These are phyloP conservation scores for Arthrobotrys entomopaga DNA, from an alignment of 2,329 filamentous ascomycete genomes.

Conservation along the genomic window DNA sequence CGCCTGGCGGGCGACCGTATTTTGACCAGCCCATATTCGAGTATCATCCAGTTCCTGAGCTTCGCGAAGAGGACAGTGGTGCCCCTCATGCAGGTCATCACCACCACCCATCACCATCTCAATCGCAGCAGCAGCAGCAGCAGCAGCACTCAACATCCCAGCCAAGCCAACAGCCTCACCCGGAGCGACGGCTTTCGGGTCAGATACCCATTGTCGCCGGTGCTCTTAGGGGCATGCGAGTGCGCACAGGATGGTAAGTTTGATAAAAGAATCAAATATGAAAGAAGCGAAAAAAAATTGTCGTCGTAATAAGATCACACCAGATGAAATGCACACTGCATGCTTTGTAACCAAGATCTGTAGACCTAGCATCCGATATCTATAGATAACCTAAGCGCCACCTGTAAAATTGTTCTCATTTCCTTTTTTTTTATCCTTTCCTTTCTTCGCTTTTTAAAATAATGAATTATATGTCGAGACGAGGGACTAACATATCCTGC, in stretches of 20 bases:
- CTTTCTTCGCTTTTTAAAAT: background rate
- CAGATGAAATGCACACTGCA: background rate
- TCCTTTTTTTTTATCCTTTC: slow-evolving; percentile 2
- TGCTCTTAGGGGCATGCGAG: slow-evolving; percentile 52
- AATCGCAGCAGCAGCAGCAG: slow-evolving; percentile 48
- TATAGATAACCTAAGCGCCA: slow-evolving; percentile 36
- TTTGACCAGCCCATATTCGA: slow-evolving; percentile 55
- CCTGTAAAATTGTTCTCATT: slow-evolving; percentile 20
- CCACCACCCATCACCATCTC: slow-evolving; percentile 47
- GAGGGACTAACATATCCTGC: slow-evolving; percentile 40
- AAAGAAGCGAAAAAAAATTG: background rate
- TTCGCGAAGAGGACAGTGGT: slow-evolving; percentile 48
- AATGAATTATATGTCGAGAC: slow-evolving; percentile 40
- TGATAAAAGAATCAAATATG: slow-evolving; percentile 5
- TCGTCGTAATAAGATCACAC: background rate
- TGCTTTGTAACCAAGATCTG: slow-evolving; percentile 27
- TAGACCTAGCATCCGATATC: slow-evolving; percentile 24
- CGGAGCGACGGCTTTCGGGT: slow-evolving; percentile 50
- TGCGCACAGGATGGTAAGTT: slow-evolving; percentile 53
- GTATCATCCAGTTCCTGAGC: slow-evolving; percentile 51
- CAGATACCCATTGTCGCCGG: slow-evolving; percentile 54
- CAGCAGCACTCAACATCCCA: slow-evolving; percentile 22
- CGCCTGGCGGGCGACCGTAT: slow-evolving; percentile 47
- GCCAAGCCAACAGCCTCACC: slow-evolving; percentile 37
- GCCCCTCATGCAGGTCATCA: slow-evolving; percentile 46